These are phyloP conservation scores for Aspergillus oerlinghausenensis DNA, from an alignment of 2,329 filamentous ascomycete genomes.

Conservation along the genomic window DNA sequence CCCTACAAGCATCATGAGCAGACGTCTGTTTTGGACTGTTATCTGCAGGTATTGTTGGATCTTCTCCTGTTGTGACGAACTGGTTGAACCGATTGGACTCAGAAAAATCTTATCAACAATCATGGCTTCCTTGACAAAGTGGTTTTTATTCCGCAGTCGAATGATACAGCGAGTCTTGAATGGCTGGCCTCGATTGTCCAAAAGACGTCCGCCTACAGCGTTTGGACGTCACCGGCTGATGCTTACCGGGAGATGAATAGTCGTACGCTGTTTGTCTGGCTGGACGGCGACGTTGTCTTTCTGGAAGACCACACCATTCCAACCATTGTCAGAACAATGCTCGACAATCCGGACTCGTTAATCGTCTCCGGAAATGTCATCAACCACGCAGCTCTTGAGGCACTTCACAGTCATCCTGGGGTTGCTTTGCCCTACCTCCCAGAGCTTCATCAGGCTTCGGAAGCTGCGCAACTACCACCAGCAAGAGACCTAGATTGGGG, in stretches of 20 bases:
- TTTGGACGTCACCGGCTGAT: constrained; percentile 8
- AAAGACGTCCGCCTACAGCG: constrained; percentile 26
- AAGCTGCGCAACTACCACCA: constrained; percentile 13
- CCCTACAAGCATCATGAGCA: constrained; percentile 32
- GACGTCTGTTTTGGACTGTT: constrained; percentile 40
- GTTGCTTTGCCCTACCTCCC: constrained; percentile 53
- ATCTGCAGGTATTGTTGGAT: constrained; percentile 28
- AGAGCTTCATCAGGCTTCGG: constrained; percentile 30
- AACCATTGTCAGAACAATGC: constrained; percentile 50
- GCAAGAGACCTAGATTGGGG: constrained; percentile 26
- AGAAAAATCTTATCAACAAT: constrained; percentile 37
- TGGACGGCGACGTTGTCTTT: constrained; percentile 42
- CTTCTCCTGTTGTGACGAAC: neutral
- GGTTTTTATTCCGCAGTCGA: constrained; percentile 39
- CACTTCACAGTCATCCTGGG: constrained; percentile 52
- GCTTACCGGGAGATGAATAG: constrained; percentile 14
- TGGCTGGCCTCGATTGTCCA: constrained; percentile 33
- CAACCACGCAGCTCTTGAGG: constrained; percentile 52
- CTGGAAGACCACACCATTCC: constrained; percentile 47
- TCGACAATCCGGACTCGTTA: constrained; percentile 48
- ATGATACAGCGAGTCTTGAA: constrained; percentile 30
- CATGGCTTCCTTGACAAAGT: constrained; percentile 42
- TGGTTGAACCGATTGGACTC: neutral
- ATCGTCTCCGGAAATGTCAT: constrained; percentile 54
- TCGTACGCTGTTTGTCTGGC: constrained; percentile 38